Conservation (phyloP, 805 yeast species). For the Candida andamanensis region DNA sequence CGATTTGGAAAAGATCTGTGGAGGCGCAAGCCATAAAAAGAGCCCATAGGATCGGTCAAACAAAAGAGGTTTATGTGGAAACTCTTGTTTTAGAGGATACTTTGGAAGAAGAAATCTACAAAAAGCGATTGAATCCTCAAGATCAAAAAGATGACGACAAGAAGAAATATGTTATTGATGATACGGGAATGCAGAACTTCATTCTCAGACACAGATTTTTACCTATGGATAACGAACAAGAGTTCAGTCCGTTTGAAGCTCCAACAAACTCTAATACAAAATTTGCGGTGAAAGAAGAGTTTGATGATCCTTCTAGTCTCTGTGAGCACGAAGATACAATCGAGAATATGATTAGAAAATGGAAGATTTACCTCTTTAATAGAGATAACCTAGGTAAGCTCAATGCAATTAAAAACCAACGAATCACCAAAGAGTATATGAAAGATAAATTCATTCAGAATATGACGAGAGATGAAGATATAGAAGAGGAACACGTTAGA, state of each 20-base stretch:
- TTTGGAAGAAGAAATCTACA: slow-evolving; percentile 64
- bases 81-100: slow-evolving; percentile 59
- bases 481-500: slow-evolving; percentile 6
- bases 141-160: slow-evolving; percentile 8
- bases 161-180: slow-evolving; percentile 48
- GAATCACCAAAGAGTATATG: slow-evolving; percentile 14
- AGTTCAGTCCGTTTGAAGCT: slow-evolving; percentile 33
- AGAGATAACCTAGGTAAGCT: slow-evolving; percentile 24
- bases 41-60: slow-evolving; percentile 73
- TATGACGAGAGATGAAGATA: slow-evolving; percentile 9
- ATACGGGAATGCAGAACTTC: slow-evolving; percentile 52
- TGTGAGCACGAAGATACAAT: slow-evolving; percentile 10
- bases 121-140: slow-evolving; percentile 21
- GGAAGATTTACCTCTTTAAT: slow-evolving; percentile 29
- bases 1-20: slow-evolving; percentile 63
- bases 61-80: slow-evolving; percentile 60
- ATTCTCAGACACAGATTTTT: slow-evolving; percentile 49
- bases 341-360: slow-evolving; percentile 10
- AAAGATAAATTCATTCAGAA: slow-evolving; percentile 16
- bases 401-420: slow-evolving; percentile 18
- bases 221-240: slow-evolving; percentile 20
- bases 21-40: slow-evolving; percentile 77
- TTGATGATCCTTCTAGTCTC: slow-evolving; percentile 9
- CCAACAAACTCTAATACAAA: slow-evolving; percentile 9
- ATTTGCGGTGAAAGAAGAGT: slow-evolving; percentile 2